Conservation (phyloP, 139 green algal species). For the Microglena sp. region DNA sequence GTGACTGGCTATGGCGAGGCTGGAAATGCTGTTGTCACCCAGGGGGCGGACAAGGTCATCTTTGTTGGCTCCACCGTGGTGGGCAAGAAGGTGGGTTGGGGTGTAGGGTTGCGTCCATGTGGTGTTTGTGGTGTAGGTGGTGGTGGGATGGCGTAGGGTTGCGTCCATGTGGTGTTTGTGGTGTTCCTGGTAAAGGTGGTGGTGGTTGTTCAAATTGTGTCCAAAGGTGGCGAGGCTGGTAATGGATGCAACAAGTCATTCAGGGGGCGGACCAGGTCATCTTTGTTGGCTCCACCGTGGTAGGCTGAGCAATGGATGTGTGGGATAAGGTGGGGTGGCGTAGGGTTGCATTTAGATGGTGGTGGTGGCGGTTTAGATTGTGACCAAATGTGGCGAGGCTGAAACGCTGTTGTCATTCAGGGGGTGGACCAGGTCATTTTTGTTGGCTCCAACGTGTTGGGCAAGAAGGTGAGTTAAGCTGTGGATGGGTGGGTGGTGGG, state of each 20-base stretch:
- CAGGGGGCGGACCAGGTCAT: constrained; percentile 77
- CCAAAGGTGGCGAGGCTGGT: constrained; percentile 81
- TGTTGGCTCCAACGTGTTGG: constrained; percentile 69
- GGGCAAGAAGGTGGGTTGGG: constrained; percentile 22
- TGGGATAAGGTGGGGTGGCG: too few relatives aligned
- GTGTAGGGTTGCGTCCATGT: too few relatives aligned
- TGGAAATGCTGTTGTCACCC: constrained; percentile 72
- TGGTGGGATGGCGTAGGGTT: too few relatives aligned
- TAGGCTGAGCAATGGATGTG: constrained; percentile 30
- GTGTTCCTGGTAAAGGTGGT: too few relatives aligned
- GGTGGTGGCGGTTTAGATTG: too few relatives aligned
- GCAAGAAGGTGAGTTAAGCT: constrained; percentile 39
- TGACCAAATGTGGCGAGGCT: constrained; percentile 83
- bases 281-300: constrained; percentile 77
- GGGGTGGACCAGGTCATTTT: constrained; percentile 86
- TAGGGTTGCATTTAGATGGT: too few relatives aligned
- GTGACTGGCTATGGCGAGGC: constrained; percentile 85
- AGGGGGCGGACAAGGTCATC: constrained; percentile 77
- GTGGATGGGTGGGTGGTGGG: too few relatives aligned
- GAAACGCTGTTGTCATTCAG: constrained; percentile 79
- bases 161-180: too few relatives aligned
- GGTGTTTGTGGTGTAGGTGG: too few relatives aligned
- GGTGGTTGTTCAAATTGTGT: constrained; percentile 95
- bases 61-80: constrained; percentile 81
- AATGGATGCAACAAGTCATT: constrained; percentile 71